Evolutionary conservation across 345 rosid species (phyloP).

Genomic region (Mercurialis annua): DNA sequence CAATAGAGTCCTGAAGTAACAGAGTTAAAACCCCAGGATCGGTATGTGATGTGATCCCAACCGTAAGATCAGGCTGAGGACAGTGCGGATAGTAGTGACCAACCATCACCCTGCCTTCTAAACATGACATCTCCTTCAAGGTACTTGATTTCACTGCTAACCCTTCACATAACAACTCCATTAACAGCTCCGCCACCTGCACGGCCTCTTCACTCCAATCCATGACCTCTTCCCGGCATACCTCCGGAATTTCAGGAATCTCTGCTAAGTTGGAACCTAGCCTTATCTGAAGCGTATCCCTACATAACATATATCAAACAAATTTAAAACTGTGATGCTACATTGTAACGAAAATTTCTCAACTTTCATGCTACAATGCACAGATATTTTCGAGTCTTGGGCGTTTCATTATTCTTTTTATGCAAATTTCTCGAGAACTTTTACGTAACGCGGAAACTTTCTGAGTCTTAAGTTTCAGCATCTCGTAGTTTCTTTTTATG

Average conservation of each 20-base stretch:
- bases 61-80: conserved; percentile 55
- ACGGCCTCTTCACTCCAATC: conserved; percentile 38
- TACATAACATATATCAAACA: background rate
- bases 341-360: background rate
- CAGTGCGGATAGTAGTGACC: conserved; percentile 51
- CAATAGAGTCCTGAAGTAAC: conserved; percentile 40
- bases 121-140: conserved; percentile 38
- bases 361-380: too few relatives aligned
- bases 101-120: conserved; percentile 37
- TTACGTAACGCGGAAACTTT: too few relatives aligned
- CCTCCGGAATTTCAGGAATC: conserved; percentile 39
- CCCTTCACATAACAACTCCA: conserved; percentile 50
- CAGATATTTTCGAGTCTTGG: too few relatives aligned
- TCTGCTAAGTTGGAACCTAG: conserved; percentile 24
- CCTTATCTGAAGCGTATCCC: conserved; percentile 48
- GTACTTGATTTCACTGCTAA: conserved; percentile 32
- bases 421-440: too few relatives aligned
- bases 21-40: conserved; percentile 48
- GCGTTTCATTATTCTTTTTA: too few relatives aligned
- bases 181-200: conserved; percentile 32
- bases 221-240: conserved; percentile 36
- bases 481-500: too few relatives aligned
- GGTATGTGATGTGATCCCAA: conserved; percentile 43
- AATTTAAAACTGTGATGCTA: background rate
- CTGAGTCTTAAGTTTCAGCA: too few relatives aligned